Evolutionary conservation across 768 basidiomycete genomes (phyloP), one percentile per base, ranked within the genome.

Genomic region (Exidia glandulosa): DNA sequence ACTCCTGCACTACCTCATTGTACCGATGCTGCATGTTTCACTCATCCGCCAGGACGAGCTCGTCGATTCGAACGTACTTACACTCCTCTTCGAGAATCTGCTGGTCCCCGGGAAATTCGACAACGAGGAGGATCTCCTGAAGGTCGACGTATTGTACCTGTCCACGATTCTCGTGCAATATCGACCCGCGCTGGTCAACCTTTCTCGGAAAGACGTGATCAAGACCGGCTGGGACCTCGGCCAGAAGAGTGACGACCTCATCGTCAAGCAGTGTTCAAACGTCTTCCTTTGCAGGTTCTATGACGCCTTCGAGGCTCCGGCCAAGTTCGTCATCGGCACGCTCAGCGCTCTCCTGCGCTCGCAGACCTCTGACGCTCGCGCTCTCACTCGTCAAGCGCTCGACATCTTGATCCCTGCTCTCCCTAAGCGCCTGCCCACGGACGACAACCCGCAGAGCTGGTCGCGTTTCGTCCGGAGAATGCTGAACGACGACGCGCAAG

Each of bases 211-310:
- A 70, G 90, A 94, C 61, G 85, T 98, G 64, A 94, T 97, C 75
- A 90, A 88, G 70, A 88, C 88, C 60, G 90, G 92, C 23, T 97
- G 93, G 93, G 81, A 86, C 66, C 90, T 86, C 66, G 89, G 94
- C 64, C 81, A 80, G 5, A 67, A 67, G 57, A 85, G 77, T 59
- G 91, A 95, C 45, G 96, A 98, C 69, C 81, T 87, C 4, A 84
- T 94, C 23, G 90, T 96, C 67, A 94, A 92, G 71, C 91, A 97
- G 70, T 90, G 90, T 9, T 88, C 92, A 0, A 93, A 93, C 69
- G 81, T 96, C 34, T 79, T 98, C 5, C 85, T 90, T 33, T 92
- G 96, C 37, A 83, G 88, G 32, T 98, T 98, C 78, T 94, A 95
- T 66, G 85, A 88, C 14, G 84, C 83, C 6, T 94, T 88, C 71